Evolutionary conservation across 257 asterid genomes (phyloP).

Genomic region (Solanum appendiculatum): DNA sequence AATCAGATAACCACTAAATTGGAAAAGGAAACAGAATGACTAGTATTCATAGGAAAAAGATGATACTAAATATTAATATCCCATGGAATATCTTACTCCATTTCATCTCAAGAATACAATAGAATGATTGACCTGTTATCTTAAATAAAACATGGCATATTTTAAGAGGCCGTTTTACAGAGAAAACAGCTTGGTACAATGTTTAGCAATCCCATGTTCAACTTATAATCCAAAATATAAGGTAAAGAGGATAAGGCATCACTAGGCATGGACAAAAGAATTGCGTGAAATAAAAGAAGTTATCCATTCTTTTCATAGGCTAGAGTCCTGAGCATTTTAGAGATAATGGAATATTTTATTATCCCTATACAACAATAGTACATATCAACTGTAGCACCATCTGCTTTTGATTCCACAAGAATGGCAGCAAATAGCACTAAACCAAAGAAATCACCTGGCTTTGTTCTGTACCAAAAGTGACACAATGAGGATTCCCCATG

Average conservation of each 20-base stretch:
- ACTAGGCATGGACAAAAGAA: neutral
- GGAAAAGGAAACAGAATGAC: neutral
- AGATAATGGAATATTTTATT: neutral
- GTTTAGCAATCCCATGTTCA: neutral
- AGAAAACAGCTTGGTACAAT: neutral
- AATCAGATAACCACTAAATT: neutral
- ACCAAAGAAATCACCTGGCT: slow-evolving; percentile 26
- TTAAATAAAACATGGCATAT: neutral
- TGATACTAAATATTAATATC: neutral
- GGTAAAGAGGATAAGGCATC: neutral
- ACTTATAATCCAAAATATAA: neutral
- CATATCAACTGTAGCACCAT: neutral
- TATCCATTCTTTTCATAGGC: neutral
- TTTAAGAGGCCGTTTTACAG: neutral
- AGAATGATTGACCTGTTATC: neutral
- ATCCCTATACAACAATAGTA: neutral
- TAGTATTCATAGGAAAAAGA: neutral
- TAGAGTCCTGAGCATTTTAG: neutral
- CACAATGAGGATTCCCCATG: slow-evolving; percentile 92
- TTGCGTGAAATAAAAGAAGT: neutral
- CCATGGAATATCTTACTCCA: neutral
- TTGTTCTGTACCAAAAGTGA: slow-evolving; percentile 51
- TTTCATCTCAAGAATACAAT: neutral
- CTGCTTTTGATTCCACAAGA: neutral
- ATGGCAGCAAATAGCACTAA: neutral